Percentiles rank a stretch among this genome's conserved stretches.
These are phyloP conservation scores for Talaromyces sp. DNA, from an alignment of 2,329 filamentous ascomycete genomes.

Conservation along the genomic window DNA sequence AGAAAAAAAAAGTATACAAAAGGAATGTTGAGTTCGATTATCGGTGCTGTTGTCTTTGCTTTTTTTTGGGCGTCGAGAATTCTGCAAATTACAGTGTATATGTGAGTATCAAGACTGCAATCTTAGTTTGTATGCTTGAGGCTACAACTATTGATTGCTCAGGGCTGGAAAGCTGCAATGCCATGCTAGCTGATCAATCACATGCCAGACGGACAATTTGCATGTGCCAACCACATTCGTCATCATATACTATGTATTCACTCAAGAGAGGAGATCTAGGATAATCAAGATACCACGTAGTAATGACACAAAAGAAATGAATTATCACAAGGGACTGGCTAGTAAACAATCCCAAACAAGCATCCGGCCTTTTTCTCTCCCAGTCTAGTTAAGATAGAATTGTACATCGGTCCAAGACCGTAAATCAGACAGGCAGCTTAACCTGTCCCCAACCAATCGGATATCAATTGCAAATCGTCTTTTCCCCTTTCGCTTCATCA, in stretches of 20 bases:
- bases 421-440: conserved; percentile 24
- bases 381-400: conserved; percentile 13
- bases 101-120: not conserved
- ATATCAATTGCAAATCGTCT: not conserved
- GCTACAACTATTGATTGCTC: not conserved
- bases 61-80: not conserved
- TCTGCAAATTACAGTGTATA: conserved; percentile 6
- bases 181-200: not conserved
- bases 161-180: no score
- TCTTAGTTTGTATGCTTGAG: not conserved
- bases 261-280: not conserved
- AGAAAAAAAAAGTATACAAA: not conserved
- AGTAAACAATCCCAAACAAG: conserved; percentile 1
- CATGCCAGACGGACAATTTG: conserved; percentile 1
- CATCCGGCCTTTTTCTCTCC: conserved; percentile 5
- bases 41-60: not conserved
- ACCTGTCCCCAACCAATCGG: not conserved
- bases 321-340: conserved; percentile 2
- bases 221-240: not conserved
- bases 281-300: not conserved
- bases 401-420: conserved; percentile 15
- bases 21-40: conserved; percentile 1
- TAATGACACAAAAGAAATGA: conserved; percentile 2
- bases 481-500: not conserved
- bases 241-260: not conserved